These are phyloP conservation scores for Sesbania bispinosa DNA, from an alignment of 306 rosid genomes.

Conservation along the genomic window DNA sequence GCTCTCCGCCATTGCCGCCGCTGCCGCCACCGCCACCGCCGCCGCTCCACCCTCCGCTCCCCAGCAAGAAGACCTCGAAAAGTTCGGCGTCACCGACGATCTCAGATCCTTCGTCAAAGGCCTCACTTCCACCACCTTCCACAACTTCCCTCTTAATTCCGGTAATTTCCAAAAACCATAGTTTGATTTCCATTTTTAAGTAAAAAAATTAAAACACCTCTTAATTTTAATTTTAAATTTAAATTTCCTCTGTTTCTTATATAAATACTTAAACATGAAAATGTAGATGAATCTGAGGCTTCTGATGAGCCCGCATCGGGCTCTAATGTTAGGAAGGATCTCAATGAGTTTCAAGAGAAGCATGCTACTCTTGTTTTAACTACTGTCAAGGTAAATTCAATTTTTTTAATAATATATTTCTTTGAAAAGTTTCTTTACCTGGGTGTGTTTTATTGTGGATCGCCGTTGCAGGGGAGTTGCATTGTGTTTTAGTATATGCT, in stretches of 20 bases:
- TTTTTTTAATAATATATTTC: neutral
- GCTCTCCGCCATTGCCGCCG: slow-evolving; percentile 43
- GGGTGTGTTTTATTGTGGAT: neutral
- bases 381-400: slow-evolving; percentile 73
- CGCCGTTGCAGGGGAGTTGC: too few relatives aligned
- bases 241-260: too few relatives aligned
- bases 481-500: neutral
- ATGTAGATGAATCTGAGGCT: slow-evolving; percentile 68
- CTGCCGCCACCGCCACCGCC: slow-evolving; percentile 7
- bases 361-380: slow-evolving; percentile 92
- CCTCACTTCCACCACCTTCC: slow-evolving; percentile 82
- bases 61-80: slow-evolving; percentile 42
- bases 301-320: slow-evolving; percentile 54
- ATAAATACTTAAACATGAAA: too few relatives aligned
- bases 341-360: slow-evolving; percentile 91
- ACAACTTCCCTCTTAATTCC: slow-evolving; percentile 64
- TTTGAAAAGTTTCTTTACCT: neutral
- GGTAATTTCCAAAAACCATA: slow-evolving; percentile 60
- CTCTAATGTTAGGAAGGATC: slow-evolving; percentile 90
- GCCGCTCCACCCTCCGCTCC: slow-evolving; percentile 35
- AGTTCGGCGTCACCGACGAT: slow-evolving; percentile 76
- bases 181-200: too few relatives aligned
- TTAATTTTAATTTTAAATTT: too few relatives aligned
- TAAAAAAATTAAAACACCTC: too few relatives aligned
- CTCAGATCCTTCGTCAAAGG: slow-evolving; percentile 85